Conservation (phyloP, 1,139 yeast genomes). For the Zhuliangozyma blackwelliae region DNA sequence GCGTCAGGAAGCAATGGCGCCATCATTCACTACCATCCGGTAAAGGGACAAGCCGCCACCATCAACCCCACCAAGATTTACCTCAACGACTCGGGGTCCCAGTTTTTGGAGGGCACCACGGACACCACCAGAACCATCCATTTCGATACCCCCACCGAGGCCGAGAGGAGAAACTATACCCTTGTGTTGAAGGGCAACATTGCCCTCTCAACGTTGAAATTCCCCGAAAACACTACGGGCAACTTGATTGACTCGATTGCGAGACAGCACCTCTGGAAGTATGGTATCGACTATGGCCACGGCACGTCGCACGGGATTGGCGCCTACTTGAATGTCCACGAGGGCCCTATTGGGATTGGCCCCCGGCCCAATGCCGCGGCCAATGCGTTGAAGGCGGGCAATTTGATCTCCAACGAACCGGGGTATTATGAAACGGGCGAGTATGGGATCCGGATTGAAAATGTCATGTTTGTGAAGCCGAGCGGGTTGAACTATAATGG, state of each 20-base stretch:
- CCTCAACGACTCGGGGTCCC: slow-evolving; percentile 91
- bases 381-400: slow-evolving; percentile 60
- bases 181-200: slow-evolving; percentile 89
- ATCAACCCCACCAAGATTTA: slow-evolving; percentile 78
- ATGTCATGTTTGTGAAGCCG: slow-evolving; percentile 63
- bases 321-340: slow-evolving; percentile 87
- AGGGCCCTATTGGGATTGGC: slow-evolving; percentile 94
- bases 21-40: slow-evolving; percentile 81
- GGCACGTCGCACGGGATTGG: slow-evolving; percentile 99
- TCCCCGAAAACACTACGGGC: slow-evolving; percentile 89
- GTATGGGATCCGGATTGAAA: slow-evolving; percentile 92
- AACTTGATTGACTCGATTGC: slow-evolving; percentile 81
- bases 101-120: slow-evolving; percentile 91
- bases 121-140: slow-evolving; percentile 94
- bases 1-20: slow-evolving; percentile 94
- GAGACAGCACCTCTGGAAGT: slow-evolving; percentile 81
- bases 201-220: slow-evolving; percentile 68
- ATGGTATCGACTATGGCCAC: slow-evolving; percentile 88
- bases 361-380: slow-evolving; percentile 49
- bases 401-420: slow-evolving; percentile 88
- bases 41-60: slow-evolving; percentile 50
- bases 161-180: slow-evolving; percentile 75
- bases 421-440: slow-evolving; percentile 92
- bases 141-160: slow-evolving; percentile 62
- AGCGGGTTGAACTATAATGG: slow-evolving; percentile 43